Percentiles rank a stretch among this genome's conserved stretches.
These are phyloP conservation scores for Boletus pseudo-olivaceus DNA, from an alignment of 768 basidiomycete genomes.

Conservation along the genomic window DNA sequence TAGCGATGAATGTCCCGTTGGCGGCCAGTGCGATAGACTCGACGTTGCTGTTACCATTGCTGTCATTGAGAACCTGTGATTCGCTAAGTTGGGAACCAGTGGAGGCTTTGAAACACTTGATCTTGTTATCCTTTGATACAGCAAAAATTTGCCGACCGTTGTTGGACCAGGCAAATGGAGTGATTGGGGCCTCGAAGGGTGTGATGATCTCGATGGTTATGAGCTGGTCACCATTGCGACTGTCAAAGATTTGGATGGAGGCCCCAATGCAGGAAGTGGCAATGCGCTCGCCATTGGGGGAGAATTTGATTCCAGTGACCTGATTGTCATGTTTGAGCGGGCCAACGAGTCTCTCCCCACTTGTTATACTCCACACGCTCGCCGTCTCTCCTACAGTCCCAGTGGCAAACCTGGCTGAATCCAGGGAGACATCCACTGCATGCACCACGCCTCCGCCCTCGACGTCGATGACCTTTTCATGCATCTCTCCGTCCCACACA, in stretches of 20 bases:
- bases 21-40: not conserved
- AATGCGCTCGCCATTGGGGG: not conserved
- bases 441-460: not conserved
- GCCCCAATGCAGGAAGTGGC: not conserved
- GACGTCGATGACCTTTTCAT: not conserved
- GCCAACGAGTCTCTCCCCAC: not conserved
- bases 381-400: fast-evolving
- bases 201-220: not conserved
- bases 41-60: too few relatives aligned
- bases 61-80: not conserved
- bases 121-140: not conserved
- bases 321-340: not conserved
- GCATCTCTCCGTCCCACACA: not conserved
- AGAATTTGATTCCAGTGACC: not conserved
- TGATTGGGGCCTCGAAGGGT: not conserved
- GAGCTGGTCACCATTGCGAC: not conserved
- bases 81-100: not conserved
- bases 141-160: not conserved
- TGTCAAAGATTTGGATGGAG: not conserved
- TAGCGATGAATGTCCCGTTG: not conserved
- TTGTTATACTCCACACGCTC: not conserved
- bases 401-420: not conserved
- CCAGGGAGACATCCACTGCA: not conserved
- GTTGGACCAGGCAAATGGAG: not conserved
- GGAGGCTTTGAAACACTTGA: not conserved